Conservation (phyloP, 805 yeast species). For the Dipodascus geniculatus region DNA sequence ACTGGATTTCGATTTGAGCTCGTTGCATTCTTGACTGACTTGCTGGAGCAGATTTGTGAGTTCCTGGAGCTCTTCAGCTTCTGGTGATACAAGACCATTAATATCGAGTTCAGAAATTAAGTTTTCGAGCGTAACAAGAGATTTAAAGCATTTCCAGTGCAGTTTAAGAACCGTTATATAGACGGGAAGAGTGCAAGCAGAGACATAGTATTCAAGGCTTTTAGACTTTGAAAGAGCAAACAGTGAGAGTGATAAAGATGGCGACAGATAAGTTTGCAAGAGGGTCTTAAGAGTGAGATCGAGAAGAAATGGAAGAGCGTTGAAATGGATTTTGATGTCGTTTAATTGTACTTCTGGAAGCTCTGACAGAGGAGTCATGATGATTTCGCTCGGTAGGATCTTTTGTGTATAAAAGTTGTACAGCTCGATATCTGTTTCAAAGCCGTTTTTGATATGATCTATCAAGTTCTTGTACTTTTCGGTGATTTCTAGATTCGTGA, state of each 20-base stretch:
- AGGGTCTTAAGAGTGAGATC: slow-evolving; percentile 14
- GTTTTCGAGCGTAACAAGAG: slow-evolving; percentile 25
- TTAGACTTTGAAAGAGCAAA: slow-evolving; percentile 26
- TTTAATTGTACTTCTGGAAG: slow-evolving; percentile 3
- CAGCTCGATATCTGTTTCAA: slow-evolving; percentile 18
- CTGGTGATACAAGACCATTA: slow-evolving; percentile 29
- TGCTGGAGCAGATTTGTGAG: slow-evolving; percentile 12
- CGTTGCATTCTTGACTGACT: slow-evolving; percentile 19
- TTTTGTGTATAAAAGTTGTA: slow-evolving; percentile 13
- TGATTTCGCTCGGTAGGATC: slow-evolving; percentile 7
- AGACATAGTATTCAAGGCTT: slow-evolving; percentile 27
- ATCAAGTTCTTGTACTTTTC: slow-evolving; percentile 10
- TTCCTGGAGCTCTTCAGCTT: slow-evolving; percentile 23
- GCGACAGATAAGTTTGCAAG: slow-evolving; percentile 17
- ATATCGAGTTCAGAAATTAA: slow-evolving; percentile 31
- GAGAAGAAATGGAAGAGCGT: slow-evolving; percentile 12
- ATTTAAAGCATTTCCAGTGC: slow-evolving; percentile 30
- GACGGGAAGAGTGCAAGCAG: slow-evolving; percentile 29
- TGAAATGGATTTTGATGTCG: slow-evolving; percentile 8
- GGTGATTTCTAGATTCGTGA: background rate
- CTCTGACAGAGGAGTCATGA: background rate
- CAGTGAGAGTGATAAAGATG: slow-evolving; percentile 26
- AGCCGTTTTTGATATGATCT: slow-evolving; percentile 13
- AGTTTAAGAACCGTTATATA: slow-evolving; percentile 28
- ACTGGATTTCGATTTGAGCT: slow-evolving; percentile 16